phyloP scores from a whole-genome alignment of 768 basidiomycete species.

The Lactarius evosmus region DNA sequence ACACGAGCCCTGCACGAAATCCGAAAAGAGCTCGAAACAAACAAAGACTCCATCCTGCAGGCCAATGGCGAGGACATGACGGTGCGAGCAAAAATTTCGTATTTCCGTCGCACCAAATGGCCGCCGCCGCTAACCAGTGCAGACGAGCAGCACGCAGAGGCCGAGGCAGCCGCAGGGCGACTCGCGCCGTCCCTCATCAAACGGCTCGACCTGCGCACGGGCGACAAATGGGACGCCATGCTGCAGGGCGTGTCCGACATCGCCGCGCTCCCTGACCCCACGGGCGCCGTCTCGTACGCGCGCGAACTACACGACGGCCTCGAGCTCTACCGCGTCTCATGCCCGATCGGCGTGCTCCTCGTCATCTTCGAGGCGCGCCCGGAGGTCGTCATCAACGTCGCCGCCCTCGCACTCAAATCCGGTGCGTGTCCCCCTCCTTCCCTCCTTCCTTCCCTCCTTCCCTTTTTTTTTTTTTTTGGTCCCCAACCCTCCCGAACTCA shows the following conservation, averaged over 20 bases:
- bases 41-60: conserved; percentile 64
- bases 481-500: not conserved
- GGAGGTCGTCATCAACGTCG: conserved; percentile 97
- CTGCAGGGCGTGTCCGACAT: conserved; percentile 88
- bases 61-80: conserved; percentile 80
- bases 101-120: too few relatives aligned
- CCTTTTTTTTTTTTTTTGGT: not conserved
- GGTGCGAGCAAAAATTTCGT: conserved; percentile 49
- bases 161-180: conserved; percentile 60
- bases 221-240: conserved; percentile 95
- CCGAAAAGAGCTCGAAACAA: conserved; percentile 56
- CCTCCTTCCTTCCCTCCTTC: too few relatives aligned
- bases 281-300: conserved; percentile 82
- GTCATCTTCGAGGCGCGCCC: conserved; percentile 98
- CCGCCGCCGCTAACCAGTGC: conserved; percentile 4
- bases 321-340: conserved; percentile 90
- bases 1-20: conserved; percentile 71
- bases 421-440: conserved; percentile 44
- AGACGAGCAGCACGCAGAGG: conserved; percentile 76
- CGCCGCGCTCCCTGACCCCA: conserved; percentile 80
- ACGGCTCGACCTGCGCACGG: conserved; percentile 72
- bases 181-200: conserved; percentile 84
- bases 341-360: conserved; percentile 92
- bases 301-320: conserved; percentile 83
- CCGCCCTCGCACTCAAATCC: conserved; percentile 93